Conservation (phyloP, 306 rosid species). For the Clitoria ternatea region DNA sequence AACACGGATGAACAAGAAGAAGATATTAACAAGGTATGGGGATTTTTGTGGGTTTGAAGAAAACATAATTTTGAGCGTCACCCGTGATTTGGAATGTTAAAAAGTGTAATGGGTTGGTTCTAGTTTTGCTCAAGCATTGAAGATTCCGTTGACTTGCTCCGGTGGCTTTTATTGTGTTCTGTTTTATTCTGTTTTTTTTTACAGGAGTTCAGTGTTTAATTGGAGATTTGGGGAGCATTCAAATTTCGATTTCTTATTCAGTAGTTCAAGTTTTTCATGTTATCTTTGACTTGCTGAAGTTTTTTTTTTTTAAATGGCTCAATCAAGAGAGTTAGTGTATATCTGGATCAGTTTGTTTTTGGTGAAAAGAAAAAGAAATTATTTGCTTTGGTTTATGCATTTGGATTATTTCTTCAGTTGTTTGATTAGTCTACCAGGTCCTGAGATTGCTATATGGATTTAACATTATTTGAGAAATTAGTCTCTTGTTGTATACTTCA, state of each 20-base stretch:
- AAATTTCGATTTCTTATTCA: neutral
- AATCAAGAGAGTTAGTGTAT: neutral
- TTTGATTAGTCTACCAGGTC: neutral
- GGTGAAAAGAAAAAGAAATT: neutral
- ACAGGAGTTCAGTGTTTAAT: neutral
- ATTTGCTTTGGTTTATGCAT: neutral
- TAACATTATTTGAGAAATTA: neutral
- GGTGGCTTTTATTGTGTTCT: slow-evolving; percentile 2
- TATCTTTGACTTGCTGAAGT: slow-evolving; percentile 9
- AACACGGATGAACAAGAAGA: slow-evolving; percentile 32
- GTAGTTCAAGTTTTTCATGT: slow-evolving; percentile 4
- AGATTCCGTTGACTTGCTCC: slow-evolving; percentile 28
- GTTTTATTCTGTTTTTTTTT: neutral
- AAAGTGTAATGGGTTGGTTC: slow-evolving; percentile 13
- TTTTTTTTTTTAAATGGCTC: neutral
- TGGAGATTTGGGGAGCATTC: slow-evolving; percentile 11
- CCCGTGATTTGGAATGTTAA: slow-evolving; percentile 19
- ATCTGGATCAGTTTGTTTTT: neutral
- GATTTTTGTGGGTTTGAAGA: neutral
- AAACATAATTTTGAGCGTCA: slow-evolving; percentile 11
- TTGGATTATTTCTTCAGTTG: slow-evolving; percentile 15
- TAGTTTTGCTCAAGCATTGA: slow-evolving; percentile 23
- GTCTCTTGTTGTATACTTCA: neutral
- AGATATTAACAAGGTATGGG: slow-evolving; percentile 18
- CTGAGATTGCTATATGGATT: neutral